phyloP scores from a whole-genome alignment of 805 yeast species.

The Spathaspora boniae region DNA sequence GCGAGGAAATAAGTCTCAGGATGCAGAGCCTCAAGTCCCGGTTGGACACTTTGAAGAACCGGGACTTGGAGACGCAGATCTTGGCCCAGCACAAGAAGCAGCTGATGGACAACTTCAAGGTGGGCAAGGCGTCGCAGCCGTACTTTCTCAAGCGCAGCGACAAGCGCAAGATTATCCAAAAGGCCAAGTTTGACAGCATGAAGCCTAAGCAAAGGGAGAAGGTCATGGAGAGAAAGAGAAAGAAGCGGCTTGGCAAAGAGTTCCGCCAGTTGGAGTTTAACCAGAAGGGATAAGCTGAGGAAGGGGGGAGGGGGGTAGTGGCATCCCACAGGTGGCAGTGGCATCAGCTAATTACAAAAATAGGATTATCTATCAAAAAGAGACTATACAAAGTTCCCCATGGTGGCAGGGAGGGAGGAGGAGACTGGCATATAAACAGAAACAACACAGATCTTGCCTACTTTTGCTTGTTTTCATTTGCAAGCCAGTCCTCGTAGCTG shows the following conservation, averaged over 20 bases:
- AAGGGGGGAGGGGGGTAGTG: no score
- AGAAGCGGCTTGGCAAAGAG: slow-evolving; percentile 80
- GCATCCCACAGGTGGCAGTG: neutral
- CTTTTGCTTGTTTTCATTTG: slow-evolving; percentile 27
- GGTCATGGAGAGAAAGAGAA: slow-evolving; percentile 83
- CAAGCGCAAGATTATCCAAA: slow-evolving; percentile 68
- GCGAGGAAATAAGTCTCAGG: slow-evolving; percentile 49
- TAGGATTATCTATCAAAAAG: neutral
- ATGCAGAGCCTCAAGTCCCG: slow-evolving; percentile 66
- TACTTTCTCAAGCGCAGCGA: slow-evolving; percentile 67
- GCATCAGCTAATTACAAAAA: slow-evolving; percentile 1
- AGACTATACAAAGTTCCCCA: neutral
- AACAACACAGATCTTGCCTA: neutral
- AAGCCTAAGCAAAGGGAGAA: slow-evolving; percentile 69
- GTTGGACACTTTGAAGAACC: slow-evolving; percentile 63
- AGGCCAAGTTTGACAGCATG: slow-evolving; percentile 75
- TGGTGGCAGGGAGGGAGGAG: slow-evolving; percentile 4
- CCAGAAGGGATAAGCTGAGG: slow-evolving; percentile 3
- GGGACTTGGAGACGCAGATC: slow-evolving; percentile 71
- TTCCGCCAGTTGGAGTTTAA: slow-evolving; percentile 50
- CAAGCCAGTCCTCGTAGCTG: slow-evolving; percentile 81
- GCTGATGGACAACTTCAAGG: slow-evolving; percentile 43
- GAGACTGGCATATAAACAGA: slow-evolving; percentile 1
- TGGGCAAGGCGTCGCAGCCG: slow-evolving; percentile 47
- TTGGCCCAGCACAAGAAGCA: slow-evolving; percentile 55